These are phyloP conservation scores for Phalaenopsis hybrid DNA, from an alignment of 116 monocot genomes.

Conservation along the genomic window DNA sequence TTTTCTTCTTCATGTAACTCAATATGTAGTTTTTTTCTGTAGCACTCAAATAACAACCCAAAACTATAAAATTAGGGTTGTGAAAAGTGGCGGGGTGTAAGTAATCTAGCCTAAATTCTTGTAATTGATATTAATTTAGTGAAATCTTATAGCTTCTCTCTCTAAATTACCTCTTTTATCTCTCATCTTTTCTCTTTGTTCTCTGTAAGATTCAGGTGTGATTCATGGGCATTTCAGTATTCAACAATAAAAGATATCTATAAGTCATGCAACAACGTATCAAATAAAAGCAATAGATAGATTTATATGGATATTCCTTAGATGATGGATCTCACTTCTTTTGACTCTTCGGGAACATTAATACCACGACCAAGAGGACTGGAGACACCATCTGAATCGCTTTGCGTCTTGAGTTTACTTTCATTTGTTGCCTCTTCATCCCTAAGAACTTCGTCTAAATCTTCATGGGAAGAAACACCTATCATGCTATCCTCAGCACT, in stretches of 20 bases:
- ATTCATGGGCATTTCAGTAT: too few relatives aligned
- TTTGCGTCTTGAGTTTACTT: conserved; percentile 10
- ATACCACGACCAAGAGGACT: conserved; percentile 8
- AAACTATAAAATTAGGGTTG: too few relatives aligned
- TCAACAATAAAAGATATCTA: neutral
- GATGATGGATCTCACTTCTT: conserved; percentile 24
- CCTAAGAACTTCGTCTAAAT: neutral
- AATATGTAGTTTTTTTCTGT: too few relatives aligned
- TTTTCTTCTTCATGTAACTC: too few relatives aligned
- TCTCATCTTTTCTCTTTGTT: too few relatives aligned
- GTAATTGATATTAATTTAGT: too few relatives aligned
- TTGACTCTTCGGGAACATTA: conserved; percentile 23
- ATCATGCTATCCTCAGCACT: conserved; percentile 8
- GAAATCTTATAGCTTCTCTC: too few relatives aligned
- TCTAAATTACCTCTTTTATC: too few relatives aligned
- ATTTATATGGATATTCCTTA: neutral
- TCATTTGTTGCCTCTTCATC: neutral
- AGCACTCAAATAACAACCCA: too few relatives aligned
- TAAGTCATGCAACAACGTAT: neutral
- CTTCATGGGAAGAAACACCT: neutral
- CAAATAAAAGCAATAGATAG: neutral
- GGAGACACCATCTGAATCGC: neutral
- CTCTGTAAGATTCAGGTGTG: too few relatives aligned
- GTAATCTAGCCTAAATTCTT: too few relatives aligned
- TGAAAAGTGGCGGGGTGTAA: too few relatives aligned